Percentiles rank a stretch among this genome's conserved stretches.
Conservation (phyloP, 2,329 filamentous ascomycete species). For the Periconia macrospinosa region DNA sequence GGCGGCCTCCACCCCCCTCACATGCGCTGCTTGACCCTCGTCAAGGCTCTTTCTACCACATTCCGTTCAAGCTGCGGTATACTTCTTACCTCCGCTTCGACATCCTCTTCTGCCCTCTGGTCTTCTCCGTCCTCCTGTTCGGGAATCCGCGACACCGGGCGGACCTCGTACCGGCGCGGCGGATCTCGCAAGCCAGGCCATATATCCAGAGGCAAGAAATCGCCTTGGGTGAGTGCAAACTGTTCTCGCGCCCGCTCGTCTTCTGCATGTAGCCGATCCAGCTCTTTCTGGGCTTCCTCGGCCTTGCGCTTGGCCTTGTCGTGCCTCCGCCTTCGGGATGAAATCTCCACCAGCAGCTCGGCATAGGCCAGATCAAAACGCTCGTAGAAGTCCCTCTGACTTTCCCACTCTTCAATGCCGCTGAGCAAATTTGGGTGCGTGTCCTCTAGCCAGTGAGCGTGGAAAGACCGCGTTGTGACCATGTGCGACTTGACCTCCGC, state of each 20-base stretch:
- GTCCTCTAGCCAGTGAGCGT: constrained; percentile 65
- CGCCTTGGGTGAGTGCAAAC: constrained; percentile 81
- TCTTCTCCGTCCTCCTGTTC: constrained; percentile 16
- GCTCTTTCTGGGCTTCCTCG: constrained; percentile 73
- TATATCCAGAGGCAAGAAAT: constrained; percentile 83
- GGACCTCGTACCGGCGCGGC: constrained; percentile 39
- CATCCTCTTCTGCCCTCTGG: constrained; percentile 12
- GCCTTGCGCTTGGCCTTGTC: constrained; percentile 74
- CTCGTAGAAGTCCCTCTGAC: constrained; percentile 80
- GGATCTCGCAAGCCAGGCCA: constrained; percentile 65
- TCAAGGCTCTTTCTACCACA: constrained; percentile 39
- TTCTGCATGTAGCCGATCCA: constrained; percentile 72
- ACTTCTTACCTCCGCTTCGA: constrained; percentile 23
- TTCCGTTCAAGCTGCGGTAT: constrained; percentile 39
- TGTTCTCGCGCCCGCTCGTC: constrained; percentile 73
- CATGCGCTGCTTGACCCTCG: constrained; percentile 40
- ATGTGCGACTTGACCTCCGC: constrained; percentile 67
- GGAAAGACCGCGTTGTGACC: constrained; percentile 65
- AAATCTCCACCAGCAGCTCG: constrained; percentile 79
- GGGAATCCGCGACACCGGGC: constrained; percentile 16
- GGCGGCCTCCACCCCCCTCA: constrained; percentile 10
- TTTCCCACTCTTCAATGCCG: constrained; percentile 70
- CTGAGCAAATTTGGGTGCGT: constrained; percentile 73
- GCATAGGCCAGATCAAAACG: constrained; percentile 85
- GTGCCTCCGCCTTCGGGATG: constrained; percentile 72